Conservation (phyloP, 2,329 filamentous ascomycete genomes). For the Cladorrhinum sp. region DNA sequence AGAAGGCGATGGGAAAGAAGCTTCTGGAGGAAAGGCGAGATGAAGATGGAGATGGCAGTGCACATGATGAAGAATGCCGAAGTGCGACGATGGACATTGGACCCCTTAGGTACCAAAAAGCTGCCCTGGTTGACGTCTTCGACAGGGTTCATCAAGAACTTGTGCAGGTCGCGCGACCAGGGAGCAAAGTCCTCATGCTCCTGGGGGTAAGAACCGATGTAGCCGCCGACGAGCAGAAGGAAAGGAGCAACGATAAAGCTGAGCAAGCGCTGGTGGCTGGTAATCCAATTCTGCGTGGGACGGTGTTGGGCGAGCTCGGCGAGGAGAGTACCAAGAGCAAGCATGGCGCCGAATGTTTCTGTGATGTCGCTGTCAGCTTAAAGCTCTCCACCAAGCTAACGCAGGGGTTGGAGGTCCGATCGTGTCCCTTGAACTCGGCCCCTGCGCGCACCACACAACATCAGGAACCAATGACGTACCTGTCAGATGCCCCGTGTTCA, state of each 20-base stretch:
- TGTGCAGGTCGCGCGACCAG: slow-evolving; percentile 40
- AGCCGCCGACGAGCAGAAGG: slow-evolving; percentile 43
- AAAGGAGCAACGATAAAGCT: slow-evolving; percentile 31
- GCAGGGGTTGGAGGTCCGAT: neutral
- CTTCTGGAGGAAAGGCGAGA: slow-evolving; percentile 46
- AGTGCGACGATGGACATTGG: slow-evolving; percentile 40
- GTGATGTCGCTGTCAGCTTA: slow-evolving; percentile 10
- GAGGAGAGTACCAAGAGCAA: slow-evolving; percentile 50
- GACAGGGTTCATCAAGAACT: slow-evolving; percentile 35
- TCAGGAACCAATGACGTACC: slow-evolving; percentile 35
- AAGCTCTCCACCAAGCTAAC: neutral
- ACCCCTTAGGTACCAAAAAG: slow-evolving; percentile 43
- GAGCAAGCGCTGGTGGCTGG: slow-evolving; percentile 39
- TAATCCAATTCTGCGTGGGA: slow-evolving; percentile 43
- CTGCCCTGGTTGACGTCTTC: slow-evolving; percentile 39
- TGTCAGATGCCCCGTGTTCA: slow-evolving; percentile 42
- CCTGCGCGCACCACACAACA: neutral
- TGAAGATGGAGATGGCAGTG: slow-evolving; percentile 47
- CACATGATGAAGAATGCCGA: slow-evolving; percentile 48
- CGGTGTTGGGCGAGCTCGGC: slow-evolving; percentile 48
- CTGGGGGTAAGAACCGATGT: slow-evolving; percentile 48
- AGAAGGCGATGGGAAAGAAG: slow-evolving; percentile 48
- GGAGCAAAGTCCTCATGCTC: slow-evolving; percentile 47
- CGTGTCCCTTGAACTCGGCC: neutral
- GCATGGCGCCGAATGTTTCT: slow-evolving; percentile 54